These are phyloP conservation scores for Polytrichum commune DNA, from an alignment of 225 moss, liverwort and hornwort genomes.

Conservation along the genomic window DNA sequence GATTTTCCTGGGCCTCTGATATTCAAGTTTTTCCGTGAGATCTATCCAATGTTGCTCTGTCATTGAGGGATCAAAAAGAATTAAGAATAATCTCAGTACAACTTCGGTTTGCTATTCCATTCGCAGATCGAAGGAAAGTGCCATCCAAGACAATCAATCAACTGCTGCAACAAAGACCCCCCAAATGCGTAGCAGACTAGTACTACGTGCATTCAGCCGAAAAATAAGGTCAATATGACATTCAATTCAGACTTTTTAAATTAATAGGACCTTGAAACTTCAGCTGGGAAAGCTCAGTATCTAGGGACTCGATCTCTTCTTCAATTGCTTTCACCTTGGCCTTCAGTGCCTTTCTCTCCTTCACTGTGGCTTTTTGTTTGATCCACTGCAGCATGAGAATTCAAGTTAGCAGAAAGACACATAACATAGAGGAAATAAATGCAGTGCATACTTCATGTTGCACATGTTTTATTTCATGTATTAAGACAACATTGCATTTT, in stretches of 20 bases:
- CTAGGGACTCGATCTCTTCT: conserved; percentile 47
- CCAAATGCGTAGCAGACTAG: too few relatives aligned
- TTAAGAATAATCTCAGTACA: not conserved
- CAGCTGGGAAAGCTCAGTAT: conserved; percentile 44
- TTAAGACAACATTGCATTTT: too few relatives aligned
- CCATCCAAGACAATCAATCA: not conserved
- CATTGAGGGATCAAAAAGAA: not conserved
- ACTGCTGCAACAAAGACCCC: too few relatives aligned
- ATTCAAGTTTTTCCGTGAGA: conserved; percentile 59
- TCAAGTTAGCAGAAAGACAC: too few relatives aligned
- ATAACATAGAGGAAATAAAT: not conserved
- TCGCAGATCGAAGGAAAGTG: too few relatives aligned
- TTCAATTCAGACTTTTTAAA: too few relatives aligned
- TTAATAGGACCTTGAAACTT: conserved; percentile 46
- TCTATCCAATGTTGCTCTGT: conserved; percentile 64
- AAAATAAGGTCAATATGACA: too few relatives aligned
- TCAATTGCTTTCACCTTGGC: conserved; percentile 53
- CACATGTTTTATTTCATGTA: too few relatives aligned
- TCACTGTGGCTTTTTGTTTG: conserved; percentile 56
- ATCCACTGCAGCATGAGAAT: conserved; percentile 35
- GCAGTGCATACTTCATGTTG: not conserved
- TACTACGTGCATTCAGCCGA: too few relatives aligned
- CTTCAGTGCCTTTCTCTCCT: conserved; percentile 58
- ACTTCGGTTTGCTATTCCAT: not conserved
- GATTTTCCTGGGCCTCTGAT: conserved; percentile 34